Conservation (phyloP, 768 basidiomycete species). For the Aureoboletus auriporus region DNA sequence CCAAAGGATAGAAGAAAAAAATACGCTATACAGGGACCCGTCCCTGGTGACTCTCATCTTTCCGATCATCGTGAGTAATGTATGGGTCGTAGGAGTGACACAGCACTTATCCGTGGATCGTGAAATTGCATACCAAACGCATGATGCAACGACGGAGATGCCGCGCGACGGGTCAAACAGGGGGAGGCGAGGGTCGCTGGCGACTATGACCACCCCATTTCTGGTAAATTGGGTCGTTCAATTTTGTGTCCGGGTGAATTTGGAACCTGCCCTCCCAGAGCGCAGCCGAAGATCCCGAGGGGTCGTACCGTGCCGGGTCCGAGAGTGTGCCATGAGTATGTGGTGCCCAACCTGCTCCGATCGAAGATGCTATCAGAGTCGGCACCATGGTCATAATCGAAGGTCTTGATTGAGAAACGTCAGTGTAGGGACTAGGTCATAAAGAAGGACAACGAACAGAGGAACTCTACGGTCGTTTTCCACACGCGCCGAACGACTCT, state of each 20-base stretch:
- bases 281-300: slow-evolving; percentile 76
- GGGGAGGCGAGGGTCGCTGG: slow-evolving; percentile 10
- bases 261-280: slow-evolving; percentile 84
- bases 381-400: slow-evolving; percentile 76
- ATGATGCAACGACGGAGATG: background rate
- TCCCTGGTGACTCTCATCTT: slow-evolving; percentile 4
- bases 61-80: slow-evolving; percentile 10
- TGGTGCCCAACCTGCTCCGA: slow-evolving; percentile 64
- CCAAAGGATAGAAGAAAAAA: background rate
- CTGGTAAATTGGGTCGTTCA: slow-evolving; percentile 50
- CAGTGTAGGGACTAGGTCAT: slow-evolving; percentile 7
- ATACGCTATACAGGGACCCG: slow-evolving; percentile 7
- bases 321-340: slow-evolving; percentile 56
- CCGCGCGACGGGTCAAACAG: slow-evolving; percentile 12
- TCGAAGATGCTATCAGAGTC: slow-evolving; percentile 65
- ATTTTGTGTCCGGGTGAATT: slow-evolving; percentile 80
- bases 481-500: slow-evolving; percentile 64
- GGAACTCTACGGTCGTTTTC: slow-evolving; percentile 43
- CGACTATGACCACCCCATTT: slow-evolving; percentile 27
- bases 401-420: slow-evolving; percentile 44
- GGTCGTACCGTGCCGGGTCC: slow-evolving; percentile 73
- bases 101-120: background rate
- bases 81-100: slow-evolving; percentile 6
- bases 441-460: slow-evolving; percentile 40
- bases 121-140: background rate